These are phyloP conservation scores for Cyclocybe aegerita DNA, from an alignment of 768 basidiomycete species.

Conservation along the genomic window DNA sequence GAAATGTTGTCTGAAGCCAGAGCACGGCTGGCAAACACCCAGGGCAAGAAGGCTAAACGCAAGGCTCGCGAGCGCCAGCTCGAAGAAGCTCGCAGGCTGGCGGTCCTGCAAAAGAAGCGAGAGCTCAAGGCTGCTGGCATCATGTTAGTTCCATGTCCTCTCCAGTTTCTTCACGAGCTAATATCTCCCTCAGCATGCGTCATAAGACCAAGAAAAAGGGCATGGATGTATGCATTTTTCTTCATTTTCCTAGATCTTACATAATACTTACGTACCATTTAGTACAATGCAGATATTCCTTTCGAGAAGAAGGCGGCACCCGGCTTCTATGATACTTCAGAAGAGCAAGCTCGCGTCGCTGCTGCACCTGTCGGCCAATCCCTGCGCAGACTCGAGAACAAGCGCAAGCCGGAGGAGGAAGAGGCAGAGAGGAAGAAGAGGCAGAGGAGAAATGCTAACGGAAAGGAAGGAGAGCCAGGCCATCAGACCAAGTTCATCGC, in stretches of 20 bases:
- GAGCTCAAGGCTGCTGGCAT: slow-evolving; percentile 98
- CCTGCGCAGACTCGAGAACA: slow-evolving; percentile 90
- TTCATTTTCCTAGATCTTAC: slow-evolving; percentile 5
- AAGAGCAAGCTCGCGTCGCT: slow-evolving; percentile 85
- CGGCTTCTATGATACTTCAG: slow-evolving; percentile 96
- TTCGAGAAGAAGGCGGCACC: slow-evolving; percentile 96
- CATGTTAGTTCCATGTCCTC: slow-evolving; percentile 54
- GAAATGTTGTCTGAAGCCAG: slow-evolving; percentile 99
- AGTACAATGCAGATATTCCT: slow-evolving; percentile 98
- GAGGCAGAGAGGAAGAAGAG: slow-evolving; percentile 93
- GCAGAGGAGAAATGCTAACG: slow-evolving; percentile 61
- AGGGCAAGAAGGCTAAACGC: slow-evolving; percentile 99
- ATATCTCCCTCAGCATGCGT: slow-evolving; percentile 61
- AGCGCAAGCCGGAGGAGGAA: slow-evolving; percentile 91
- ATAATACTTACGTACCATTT: background rate
- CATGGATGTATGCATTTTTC: slow-evolving; percentile 77
- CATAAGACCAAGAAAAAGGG: slow-evolving; percentile 94
- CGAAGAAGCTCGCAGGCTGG: slow-evolving; percentile 92
- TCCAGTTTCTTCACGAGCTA: background rate
- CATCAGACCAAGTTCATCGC: slow-evolving; percentile 94
- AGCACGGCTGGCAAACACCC: slow-evolving; percentile 96
- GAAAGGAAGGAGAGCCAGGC: slow-evolving; percentile 63
- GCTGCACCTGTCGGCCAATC: slow-evolving; percentile 92
- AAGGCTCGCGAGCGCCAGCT: slow-evolving; percentile 97
- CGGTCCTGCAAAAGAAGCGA: slow-evolving; percentile 95